These are phyloP conservation scores for Cystobasidium onofrii DNA, from an alignment of 768 basidiomycete genomes.

Conservation along the genomic window DNA sequence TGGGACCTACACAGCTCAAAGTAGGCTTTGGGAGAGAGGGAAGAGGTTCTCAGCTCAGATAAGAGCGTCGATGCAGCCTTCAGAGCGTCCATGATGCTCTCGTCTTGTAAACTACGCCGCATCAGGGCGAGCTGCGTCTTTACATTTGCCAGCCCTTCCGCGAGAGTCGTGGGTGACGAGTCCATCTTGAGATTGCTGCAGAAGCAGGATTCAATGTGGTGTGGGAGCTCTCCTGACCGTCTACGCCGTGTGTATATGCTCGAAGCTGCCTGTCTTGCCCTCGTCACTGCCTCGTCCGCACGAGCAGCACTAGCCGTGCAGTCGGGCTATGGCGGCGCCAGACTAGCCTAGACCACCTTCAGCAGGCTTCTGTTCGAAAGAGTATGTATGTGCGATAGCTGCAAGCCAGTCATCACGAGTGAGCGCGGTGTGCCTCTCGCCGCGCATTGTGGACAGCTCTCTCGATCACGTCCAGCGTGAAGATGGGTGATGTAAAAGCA, in stretches of 20 bases:
- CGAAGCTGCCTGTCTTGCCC: neutral
- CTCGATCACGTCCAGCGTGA: too few relatives aligned
- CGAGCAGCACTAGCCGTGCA: neutral
- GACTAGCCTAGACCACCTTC: neutral
- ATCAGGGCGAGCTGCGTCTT: conserved; percentile 37
- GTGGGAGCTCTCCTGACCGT: too few relatives aligned
- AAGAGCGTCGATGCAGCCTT: conserved; percentile 97
- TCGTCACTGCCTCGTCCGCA: neutral
- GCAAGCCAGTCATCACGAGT: too few relatives aligned
- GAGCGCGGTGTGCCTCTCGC: too few relatives aligned
- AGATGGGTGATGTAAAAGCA: too few relatives aligned
- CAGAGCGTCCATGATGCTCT: conserved; percentile 96
- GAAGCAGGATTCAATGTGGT: neutral
- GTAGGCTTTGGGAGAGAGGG: conserved; percentile 91
- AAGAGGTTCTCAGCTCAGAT: conserved; percentile 85
- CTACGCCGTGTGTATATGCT: neutral
- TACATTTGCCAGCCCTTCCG: conserved; percentile 31
- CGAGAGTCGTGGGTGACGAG: neutral
- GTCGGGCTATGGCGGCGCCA: neutral
- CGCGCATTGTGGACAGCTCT: too few relatives aligned
- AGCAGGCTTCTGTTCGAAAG: too few relatives aligned
- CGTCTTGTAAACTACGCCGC: conserved; percentile 54
- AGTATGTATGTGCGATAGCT: too few relatives aligned
- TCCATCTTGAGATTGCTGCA: neutral
- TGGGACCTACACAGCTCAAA: conserved; percentile 75